Evolutionary conservation across 140 eudicot species (phyloP), one percentile per base, ranked within the genome.

Genomic region (Senecio squalidus): DNA sequence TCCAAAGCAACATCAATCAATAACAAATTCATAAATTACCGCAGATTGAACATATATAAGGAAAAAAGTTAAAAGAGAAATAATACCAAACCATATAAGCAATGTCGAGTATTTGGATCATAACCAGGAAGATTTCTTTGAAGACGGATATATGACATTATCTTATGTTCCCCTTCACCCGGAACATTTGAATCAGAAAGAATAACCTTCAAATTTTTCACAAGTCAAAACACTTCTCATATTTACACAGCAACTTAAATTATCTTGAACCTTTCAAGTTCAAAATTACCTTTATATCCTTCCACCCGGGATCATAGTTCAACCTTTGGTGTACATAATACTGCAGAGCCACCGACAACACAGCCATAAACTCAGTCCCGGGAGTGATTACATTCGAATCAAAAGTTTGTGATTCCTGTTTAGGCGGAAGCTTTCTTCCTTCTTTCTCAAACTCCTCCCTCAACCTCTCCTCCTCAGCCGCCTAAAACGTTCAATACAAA

Each of bases 161-260:
- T 74, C 64, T 86, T 86, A 70, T 86, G 95, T 40, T 86, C 95
- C 60, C 95, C 95, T 74, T 86, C 92, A 60, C 95, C 91, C 55
- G 92, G 88, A 60, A 79, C 95, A 49, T 86, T 86, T 36, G 88
- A 90, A 78, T 86, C 95, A 54, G 92, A 86, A 60, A 86, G 86
- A 33, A 86, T 82, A 48, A 86, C 88, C 95, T 82, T 60, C 82
- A 70, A 65, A 52, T 16, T 9, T 9, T 17, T 49, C 22, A 48
- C 28, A 9, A 21, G 27, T 48, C 10, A 8, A 22, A 48, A 21
- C 16, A 48, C 4, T 20, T 49, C 10, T 49, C 28, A 45, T 18
- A 45, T 18, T 16, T 9, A 9, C 2, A 18, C 23, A 18, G 52
- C 18, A 45, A 9, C 25, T 45, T 17, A 45, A 22, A 45, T 5